These are phyloP conservation scores for Scenedesmus sp. DNA, from an alignment of 163 green algal species.

Conservation along the genomic window DNA sequence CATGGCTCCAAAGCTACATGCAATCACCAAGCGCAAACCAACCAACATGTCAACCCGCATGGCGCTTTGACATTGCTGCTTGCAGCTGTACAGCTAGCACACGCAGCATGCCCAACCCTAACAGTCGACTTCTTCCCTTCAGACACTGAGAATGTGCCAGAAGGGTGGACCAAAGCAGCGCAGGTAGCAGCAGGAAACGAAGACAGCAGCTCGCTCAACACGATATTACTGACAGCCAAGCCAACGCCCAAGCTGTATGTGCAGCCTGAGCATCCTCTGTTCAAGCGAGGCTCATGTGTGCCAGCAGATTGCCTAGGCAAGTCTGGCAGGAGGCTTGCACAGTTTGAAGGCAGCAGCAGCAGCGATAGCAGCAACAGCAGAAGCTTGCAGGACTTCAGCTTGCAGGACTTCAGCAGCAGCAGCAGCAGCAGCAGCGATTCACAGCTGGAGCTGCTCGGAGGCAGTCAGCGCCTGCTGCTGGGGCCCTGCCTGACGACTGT, in stretches of 20 bases:
- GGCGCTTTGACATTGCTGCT: neutral
- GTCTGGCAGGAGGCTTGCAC: neutral
- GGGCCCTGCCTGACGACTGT: constrained; percentile 42
- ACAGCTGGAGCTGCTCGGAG: neutral
- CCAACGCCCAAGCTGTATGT: constrained; percentile 30
- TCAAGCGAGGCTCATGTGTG: constrained; percentile 8
- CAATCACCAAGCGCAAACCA: neutral
- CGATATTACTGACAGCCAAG: constrained; percentile 21
- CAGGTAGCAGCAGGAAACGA: constrained; percentile 42
- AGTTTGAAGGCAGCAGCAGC: neutral
- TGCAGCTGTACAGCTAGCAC: constrained; percentile 25
- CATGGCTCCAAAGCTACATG: neutral
- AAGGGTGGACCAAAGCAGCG: constrained; percentile 9
- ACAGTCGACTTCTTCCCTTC: constrained; percentile 39
- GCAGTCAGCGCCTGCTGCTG: neutral
- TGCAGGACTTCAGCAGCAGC: neutral
- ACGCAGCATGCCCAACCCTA: constrained; percentile 36
- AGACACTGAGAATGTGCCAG: constrained; percentile 33
- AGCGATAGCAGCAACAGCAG: neutral
- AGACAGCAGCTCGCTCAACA: constrained; percentile 36
- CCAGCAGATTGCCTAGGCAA: constrained; percentile 33
- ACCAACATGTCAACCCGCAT: neutral
- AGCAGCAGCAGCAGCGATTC: neutral
- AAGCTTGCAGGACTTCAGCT: neutral
- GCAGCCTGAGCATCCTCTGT: constrained; percentile 26